Base-by-base conservation (phyloP, 495 filamentous ascomycete genomes). In the Aspergillus indologenus region DNA sequence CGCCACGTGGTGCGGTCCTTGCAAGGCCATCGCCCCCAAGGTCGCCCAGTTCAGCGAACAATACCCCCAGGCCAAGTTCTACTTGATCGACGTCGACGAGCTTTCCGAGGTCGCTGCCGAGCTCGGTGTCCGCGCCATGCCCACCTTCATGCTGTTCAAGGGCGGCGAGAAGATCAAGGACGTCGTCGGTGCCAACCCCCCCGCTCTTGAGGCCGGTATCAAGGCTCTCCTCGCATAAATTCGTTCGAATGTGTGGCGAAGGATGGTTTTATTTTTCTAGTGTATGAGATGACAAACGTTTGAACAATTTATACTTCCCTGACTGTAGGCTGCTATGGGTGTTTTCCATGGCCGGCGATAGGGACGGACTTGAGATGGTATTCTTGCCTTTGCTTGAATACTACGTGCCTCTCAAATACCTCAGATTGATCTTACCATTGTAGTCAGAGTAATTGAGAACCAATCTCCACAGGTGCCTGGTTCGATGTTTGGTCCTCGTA, bases 1-100 rank as follows among this genome's bases (percentile, higher is more conserved):
- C 71, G 93, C 93, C 46, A 83, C 76, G 40, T 98, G 93, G 93
- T 98, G 93, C 81, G 92, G 91, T 43, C 93, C 93, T 53, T 98
- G 93, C 87, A 96, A 91, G 80, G 79, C 83, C 62, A 91, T 98
- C 66, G 82, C 91, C 21, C 93, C 93, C 31, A 67, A 80, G 23
- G 68, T 96, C 56, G 83, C 83, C 59, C 79, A 85, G 83, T 85
- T 75, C 71, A 81, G 83, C 68, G 64, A 85, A 31, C 61, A 68
- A 19, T 79, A 81, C 74, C 48, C 79, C 58, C 64, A 74, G 54
- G 81, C 85, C 65, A 79, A 83, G 70, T 96, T 96, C 79, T 87
- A 83, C 84, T 95, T 96, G 83, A 72, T 98, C 69, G 92, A 98
- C 75, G 92, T 98, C 60, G 94, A 98, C 73, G 78, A 89, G 60